Base-by-base conservation (phyloP, 495 filamentous ascomycete genomes). In the Cladorrhinum samala region DNA sequence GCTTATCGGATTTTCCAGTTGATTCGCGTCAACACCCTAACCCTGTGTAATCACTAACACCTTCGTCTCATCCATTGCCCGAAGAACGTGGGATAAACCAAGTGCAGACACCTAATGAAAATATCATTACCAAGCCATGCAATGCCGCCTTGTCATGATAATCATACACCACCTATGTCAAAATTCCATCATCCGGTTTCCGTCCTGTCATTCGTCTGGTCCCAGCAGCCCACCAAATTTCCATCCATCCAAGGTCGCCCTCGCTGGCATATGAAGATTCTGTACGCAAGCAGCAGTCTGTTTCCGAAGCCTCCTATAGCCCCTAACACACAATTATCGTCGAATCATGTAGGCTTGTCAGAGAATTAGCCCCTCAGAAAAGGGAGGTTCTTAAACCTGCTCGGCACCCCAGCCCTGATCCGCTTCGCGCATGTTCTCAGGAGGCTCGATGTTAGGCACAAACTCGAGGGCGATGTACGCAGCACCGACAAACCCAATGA, bases 391-490 rank as follows among this genome's bases (percentile, higher is more conserved):
- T 60, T 85, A 95, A 47, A 95, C 85, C 75, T 93, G 72, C 76
- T 95, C 91, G 45, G 89, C 88, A 53, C 91, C 91, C 91, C 91
- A 96, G 59, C 89, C 84, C 52, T 81, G 85, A 71, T 93, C 89
- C 52, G 74, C 76, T 70, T 95, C 91, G 69, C 93, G 83, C 94
- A 99, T 99, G 75, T 95, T 99, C 61, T 89, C 85, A 17, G 94
- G 94, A 18, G 94, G 92, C 77, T 99, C 93, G 65, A 99, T 95
- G 37, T 84, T 91, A 0, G 94, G 93, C 52, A 96, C 84, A 71
- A 89, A 99, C 73, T 97, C 91, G 58, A 97, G 81, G 17, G 79
- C 87, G 46, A 82, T 73, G 71, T 96, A 98, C 36, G 68, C 84
- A 38, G 94, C 61, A 49, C 92, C 92, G 52, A 87, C 77, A 44